Evolutionary conservation across 352 stramenopile genomes (phyloP).

Genomic region (Pythium grandisporangium): DNA sequence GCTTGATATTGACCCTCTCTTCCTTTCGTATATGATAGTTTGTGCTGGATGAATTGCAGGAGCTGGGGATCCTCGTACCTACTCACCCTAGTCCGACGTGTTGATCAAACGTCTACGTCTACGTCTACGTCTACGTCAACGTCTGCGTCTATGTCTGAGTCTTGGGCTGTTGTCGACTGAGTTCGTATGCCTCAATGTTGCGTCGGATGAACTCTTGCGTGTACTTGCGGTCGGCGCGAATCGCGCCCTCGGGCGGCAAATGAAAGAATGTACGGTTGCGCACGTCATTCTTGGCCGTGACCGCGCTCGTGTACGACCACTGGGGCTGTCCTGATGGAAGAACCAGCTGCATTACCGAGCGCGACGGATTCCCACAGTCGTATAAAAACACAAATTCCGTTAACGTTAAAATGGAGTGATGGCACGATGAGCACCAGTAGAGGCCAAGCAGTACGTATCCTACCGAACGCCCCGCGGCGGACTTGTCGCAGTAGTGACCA

Average conservation of each 20-base stretch:
- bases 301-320: constrained; percentile 44
- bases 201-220: constrained; percentile 56
- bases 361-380: no score
- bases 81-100: no score
- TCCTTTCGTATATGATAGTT: no score
- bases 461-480: constrained; percentile 25
- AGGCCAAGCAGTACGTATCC: constrained; percentile 3
- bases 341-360: constrained; percentile 7
- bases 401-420: no score
- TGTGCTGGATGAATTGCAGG: constrained; percentile 4
- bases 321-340: constrained; percentile 16
- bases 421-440: neutral
- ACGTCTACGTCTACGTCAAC: no score
- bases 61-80: neutral
- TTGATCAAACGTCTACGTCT: no score
- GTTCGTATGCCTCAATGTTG: constrained; percentile 31
- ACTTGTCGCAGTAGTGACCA: constrained; percentile 34
- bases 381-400: no score
- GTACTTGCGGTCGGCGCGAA: constrained; percentile 53
- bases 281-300: constrained; percentile 29
- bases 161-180: constrained; percentile 14
- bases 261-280: constrained; percentile 34
- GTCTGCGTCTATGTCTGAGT: neutral
- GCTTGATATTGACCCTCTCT: no score
- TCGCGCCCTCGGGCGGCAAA: constrained; percentile 28